A percentile compares a stretch with the other conserved stretches of the same genome.
Evolutionary conservation across 169 alveolate genomes (phyloP).

Genomic region (Eimeria brunetti): DNA sequence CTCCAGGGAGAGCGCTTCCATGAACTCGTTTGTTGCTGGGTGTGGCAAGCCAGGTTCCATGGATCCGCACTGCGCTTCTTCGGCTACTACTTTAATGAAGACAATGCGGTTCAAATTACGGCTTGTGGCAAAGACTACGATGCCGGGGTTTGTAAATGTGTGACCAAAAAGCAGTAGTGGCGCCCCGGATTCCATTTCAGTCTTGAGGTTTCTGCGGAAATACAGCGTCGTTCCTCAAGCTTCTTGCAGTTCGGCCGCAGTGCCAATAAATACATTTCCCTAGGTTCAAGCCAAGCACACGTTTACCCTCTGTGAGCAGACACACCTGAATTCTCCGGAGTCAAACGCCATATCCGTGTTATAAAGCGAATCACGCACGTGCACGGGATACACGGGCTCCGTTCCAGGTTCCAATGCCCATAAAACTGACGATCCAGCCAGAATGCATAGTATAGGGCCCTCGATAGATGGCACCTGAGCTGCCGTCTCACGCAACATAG

Average conservation of each 20-base stretch:
- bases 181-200: slow-evolving; percentile 45
- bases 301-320: not conserved
- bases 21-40: slow-evolving; percentile 31
- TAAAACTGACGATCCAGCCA: slow-evolving; percentile 7
- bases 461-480: slow-evolving; percentile 21
- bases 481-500: not conserved
- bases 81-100: slow-evolving; percentile 30
- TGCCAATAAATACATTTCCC: not conserved
- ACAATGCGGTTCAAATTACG: slow-evolving; percentile 11
- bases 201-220: slow-evolving; percentile 62
- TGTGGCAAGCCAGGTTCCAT: slow-evolving; percentile 21
- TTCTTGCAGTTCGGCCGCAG: not conserved
- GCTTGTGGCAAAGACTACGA: slow-evolving; percentile 55
- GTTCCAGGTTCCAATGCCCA: slow-evolving; percentile 42
- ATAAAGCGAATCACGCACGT: slow-evolving; percentile 83
- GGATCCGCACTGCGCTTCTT: slow-evolving; percentile 15
- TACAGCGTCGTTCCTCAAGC: not conserved
- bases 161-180: slow-evolving; percentile 51
- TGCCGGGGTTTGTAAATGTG: slow-evolving; percentile 50
- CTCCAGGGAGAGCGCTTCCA: not conserved
- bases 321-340: slow-evolving; percentile 79
- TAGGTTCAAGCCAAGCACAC: not conserved
- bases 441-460: slow-evolving; percentile 26
- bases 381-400: slow-evolving; percentile 83
- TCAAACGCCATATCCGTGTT: slow-evolving; percentile 87